Evolutionary conservation across 2,329 filamentous ascomycete species (phyloP).

Genomic region (Scedosporium apiospermum): DNA sequence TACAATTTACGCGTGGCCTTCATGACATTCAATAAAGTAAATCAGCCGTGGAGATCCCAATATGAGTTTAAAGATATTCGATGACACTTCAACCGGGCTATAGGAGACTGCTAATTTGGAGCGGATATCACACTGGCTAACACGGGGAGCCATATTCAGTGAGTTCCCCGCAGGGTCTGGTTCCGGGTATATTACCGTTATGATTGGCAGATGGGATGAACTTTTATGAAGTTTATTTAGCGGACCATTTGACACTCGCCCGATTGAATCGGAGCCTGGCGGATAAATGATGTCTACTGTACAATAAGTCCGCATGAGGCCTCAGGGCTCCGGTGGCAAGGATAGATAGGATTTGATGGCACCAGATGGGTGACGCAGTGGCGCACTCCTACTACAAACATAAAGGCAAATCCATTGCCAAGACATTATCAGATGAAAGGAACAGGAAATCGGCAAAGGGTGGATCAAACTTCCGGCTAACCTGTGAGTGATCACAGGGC

Average conservation of each 20-base stretch:
- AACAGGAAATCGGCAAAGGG: no score
- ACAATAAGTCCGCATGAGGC: neutral
- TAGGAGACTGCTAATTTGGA: neutral
- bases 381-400: no score
- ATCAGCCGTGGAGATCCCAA: neutral
- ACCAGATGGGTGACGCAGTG: no score
- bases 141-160: neutral
- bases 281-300: neutral
- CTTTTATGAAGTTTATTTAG: neutral
- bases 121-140: neutral
- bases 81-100: neutral
- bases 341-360: neutral
- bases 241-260: neutral
- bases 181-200: conserved; percentile 2
- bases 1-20: neutral
- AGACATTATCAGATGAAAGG: no score
- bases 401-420: no score
- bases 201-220: neutral
- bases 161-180: neutral
- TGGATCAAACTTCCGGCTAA: no score
- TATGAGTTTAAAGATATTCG: neutral
- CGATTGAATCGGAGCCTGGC: neutral
- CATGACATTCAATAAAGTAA: neutral
- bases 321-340: neutral
- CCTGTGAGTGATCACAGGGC: no score